These are phyloP conservation scores for Sclerotinia subarctica DNA, from an alignment of 2,329 filamentous ascomycete genomes.

Conservation along the genomic window DNA sequence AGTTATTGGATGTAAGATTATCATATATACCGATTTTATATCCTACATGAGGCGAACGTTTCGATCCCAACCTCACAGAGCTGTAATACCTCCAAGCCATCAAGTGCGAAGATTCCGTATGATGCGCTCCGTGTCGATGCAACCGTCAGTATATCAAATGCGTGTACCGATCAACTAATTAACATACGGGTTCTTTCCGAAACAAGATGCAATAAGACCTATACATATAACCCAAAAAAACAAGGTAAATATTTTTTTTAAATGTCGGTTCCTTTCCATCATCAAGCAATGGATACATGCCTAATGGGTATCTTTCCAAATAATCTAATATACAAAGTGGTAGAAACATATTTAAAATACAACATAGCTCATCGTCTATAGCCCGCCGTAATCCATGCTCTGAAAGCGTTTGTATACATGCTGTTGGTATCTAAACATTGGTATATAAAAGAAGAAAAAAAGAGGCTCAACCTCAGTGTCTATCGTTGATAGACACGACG, in stretches of 20 bases:
- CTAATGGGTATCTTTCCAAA: neutral
- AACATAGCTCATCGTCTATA: neutral
- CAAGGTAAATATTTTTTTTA: neutral
- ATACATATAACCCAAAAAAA: neutral
- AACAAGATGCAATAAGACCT: neutral
- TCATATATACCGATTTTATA: too few relatives aligned
- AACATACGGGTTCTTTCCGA: too few relatives aligned
- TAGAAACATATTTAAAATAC: neutral
- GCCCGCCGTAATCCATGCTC: neutral
- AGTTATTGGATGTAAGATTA: neutral
- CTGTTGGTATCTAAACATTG: neutral
- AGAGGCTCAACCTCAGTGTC: neutral
- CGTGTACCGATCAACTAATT: too few relatives aligned
- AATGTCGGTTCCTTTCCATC: neutral
- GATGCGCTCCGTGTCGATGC: too few relatives aligned
- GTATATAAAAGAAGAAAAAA: neutral
- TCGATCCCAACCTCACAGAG: neutral
- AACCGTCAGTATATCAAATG: too few relatives aligned
- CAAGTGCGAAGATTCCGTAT: neutral
- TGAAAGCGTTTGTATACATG: neutral
- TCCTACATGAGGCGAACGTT: too few relatives aligned
- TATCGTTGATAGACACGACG: neutral
- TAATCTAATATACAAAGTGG: slow-evolving; percentile 3
- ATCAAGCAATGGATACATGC: neutral
- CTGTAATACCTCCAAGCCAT: neutral